Evolutionary conservation across 2,329 filamentous ascomycete species (phyloP).

Genomic region (Beauveria pseudobassiana): DNA sequence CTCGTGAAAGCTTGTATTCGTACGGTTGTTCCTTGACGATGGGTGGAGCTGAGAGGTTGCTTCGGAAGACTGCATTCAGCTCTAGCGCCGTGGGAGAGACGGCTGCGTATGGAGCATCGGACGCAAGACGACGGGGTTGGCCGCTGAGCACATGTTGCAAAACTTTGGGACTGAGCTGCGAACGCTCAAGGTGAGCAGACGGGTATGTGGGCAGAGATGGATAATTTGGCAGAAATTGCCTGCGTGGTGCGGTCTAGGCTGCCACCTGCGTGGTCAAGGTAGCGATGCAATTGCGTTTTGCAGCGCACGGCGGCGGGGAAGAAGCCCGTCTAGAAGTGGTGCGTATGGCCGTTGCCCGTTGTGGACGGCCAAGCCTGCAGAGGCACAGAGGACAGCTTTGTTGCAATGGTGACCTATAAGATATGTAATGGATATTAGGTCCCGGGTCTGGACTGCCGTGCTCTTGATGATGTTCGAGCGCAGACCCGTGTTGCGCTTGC

Average conservation of each 20-base stretch:
- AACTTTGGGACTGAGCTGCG: not conserved
- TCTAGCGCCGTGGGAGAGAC: not conserved
- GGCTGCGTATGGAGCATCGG: not conserved
- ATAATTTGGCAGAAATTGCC: not conserved
- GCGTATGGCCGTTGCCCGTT: not conserved
- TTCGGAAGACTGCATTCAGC: constrained; percentile 9
- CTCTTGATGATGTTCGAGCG: not conserved
- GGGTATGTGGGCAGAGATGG: not conserved
- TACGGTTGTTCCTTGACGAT: not conserved
- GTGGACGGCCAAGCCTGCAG: not conserved
- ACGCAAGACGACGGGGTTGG: not conserved
- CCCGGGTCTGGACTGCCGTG: not conserved
- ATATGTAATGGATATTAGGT: not conserved
- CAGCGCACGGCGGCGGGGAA: not conserved
- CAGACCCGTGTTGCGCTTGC: not conserved
- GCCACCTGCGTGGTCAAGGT: not conserved
- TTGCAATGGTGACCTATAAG: not conserved
- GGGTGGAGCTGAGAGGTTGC: not conserved
- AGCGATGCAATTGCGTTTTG: not conserved
- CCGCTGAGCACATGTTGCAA: constrained; percentile 3
- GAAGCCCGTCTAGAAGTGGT: not conserved
- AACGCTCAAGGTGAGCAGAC: not conserved
- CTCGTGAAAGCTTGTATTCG: not conserved
- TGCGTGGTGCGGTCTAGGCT: not conserved
- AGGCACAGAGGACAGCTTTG: not conserved